phyloP scores from a whole-genome alignment of 2,329 filamentous ascomycete genomes.

The Aspergillus fischeri region DNA sequence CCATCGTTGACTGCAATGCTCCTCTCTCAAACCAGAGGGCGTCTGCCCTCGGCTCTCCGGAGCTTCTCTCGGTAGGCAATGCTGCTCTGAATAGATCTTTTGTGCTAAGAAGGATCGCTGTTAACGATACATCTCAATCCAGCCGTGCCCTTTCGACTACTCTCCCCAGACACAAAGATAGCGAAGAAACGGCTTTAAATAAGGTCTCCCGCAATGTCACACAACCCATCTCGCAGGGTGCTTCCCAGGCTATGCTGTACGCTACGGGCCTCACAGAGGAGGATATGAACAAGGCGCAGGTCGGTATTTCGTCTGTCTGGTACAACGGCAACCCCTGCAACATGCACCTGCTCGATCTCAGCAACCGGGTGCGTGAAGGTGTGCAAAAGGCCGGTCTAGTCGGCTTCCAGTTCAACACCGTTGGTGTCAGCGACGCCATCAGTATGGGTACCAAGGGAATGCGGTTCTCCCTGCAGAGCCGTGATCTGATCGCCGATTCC shows the following conservation, averaged over 20 bases:
- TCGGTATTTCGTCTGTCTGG: conserved; percentile 98
- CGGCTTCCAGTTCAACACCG: conserved; percentile 98
- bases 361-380: conserved; percentile 68
- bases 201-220: conserved; percentile 81
- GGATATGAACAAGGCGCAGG: conserved; percentile 94
- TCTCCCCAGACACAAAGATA: conserved; percentile 40
- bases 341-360: conserved; percentile 94
- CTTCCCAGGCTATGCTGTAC: conserved; percentile 98
- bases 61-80: conserved; percentile 18
- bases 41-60: conserved; percentile 24
- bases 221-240: conserved; percentile 95
- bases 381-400: conserved; percentile 74
- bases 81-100: conserved; percentile 3
- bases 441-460: conserved; percentile 98
- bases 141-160: conserved; percentile 42
- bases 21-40: conserved; percentile 20
- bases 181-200: conserved; percentile 63
- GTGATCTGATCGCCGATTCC: conserved; percentile 95
- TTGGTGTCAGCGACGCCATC: conserved; percentile 95
- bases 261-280: conserved; percentile 81
- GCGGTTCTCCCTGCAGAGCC: conserved; percentile 89
- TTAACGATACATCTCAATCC: not conserved
- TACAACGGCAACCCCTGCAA: conserved; percentile 98
- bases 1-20: conserved; percentile 1
- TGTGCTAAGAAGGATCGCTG: conserved; percentile 1